These are phyloP conservation scores for Dorcoceras hygrometricum DNA, from an alignment of 257 asterid species.

Conservation along the genomic window DNA sequence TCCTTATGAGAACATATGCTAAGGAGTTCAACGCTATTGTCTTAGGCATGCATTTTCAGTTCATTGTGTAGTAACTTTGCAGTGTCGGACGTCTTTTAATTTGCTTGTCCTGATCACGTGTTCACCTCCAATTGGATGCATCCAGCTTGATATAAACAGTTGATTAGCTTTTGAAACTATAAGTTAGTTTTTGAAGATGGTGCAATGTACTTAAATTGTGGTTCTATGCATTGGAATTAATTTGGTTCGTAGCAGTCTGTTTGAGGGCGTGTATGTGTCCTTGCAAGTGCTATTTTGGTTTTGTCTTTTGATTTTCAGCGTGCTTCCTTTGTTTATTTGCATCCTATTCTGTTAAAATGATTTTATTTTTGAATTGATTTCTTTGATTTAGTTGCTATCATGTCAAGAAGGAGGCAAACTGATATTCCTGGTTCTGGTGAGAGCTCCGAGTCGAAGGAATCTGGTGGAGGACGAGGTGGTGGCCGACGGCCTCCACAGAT, in stretches of 20 bases:
- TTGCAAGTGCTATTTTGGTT: not conserved
- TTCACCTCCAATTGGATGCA: not conserved
- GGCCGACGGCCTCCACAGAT: conserved; percentile 50
- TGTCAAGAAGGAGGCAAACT: conserved; percentile 81
- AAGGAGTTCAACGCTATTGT: not conserved
- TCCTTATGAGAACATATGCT: not conserved
- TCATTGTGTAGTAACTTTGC: no score
- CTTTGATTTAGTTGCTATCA: conserved; percentile 38
- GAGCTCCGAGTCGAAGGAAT: conserved; percentile 54
- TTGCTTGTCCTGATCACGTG: not conserved
- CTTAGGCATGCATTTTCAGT: not conserved
- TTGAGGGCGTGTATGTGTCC: not conserved
- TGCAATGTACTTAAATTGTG: conserved; percentile 7
- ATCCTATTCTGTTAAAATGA: conserved; percentile 9
- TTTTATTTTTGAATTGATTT: conserved; percentile 16
- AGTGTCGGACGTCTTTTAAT: not conserved
- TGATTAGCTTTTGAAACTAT: not conserved
- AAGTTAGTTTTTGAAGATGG: not conserved
- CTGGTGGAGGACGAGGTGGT: conserved; percentile 53
- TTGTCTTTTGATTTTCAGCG: not conserved
- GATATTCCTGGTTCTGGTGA: conserved; percentile 62
- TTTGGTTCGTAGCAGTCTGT: not conserved
- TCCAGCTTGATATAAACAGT: not conserved
- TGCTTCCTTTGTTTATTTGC: not conserved
- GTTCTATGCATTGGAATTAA: not conserved